Base-by-base conservation (phyloP, 75 land plant species). In the Sequoiadendron giganteum region DNA sequence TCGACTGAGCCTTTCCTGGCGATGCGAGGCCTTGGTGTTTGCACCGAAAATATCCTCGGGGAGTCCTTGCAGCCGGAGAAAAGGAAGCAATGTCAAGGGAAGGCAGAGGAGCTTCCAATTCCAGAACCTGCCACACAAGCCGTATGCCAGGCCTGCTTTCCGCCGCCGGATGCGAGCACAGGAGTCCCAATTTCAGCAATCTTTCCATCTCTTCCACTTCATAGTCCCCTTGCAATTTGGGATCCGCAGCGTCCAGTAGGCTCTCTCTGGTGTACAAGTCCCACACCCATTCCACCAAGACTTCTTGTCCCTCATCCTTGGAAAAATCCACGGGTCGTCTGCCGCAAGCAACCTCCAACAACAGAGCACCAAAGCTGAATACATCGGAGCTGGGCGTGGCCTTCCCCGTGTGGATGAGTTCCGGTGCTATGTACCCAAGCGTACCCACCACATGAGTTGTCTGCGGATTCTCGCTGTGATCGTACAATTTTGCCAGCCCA, bases 401-500 rank as follows among this genome's bases (percentile, higher is more conserved):
- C 65, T 89, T 89, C 36, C 92, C 92, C 13, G 88, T 86, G 83
- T 89, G 88, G 16, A 87, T 72, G 25, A 89, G 54, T 86, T 91
- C 92, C n/a, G 92, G 92, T 25, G 92, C 91, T 5, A 91, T 55
- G 86, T 91, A 91, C n/a, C 92, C 92, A 61, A 89, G 77, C 18
- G 92, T 91, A 1, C 91, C 92, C 25, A 89, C 87, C 28, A 90
- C 54, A 21, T 49, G 72, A 28, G 92, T 91, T 43, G 88, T 86
- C 80, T 83, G 43, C 21, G 91, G 85, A 47, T 48, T 83, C 3
- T 85, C 56, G 76, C 86, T 85, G 87, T 90, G 92, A 32, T 86
- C 89, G 21, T 85, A 49, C 81, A 91, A 15, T 28, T 91, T 30
- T 5, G 92, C 92, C 82, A 90, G 85, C 5, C 92, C 92, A 48